Percentiles rank a stretch among this genome's conserved stretches.
These are phyloP conservation scores for Xerocomellus dryophilus DNA, from an alignment of 768 basidiomycete genomes.

Conservation along the genomic window DNA sequence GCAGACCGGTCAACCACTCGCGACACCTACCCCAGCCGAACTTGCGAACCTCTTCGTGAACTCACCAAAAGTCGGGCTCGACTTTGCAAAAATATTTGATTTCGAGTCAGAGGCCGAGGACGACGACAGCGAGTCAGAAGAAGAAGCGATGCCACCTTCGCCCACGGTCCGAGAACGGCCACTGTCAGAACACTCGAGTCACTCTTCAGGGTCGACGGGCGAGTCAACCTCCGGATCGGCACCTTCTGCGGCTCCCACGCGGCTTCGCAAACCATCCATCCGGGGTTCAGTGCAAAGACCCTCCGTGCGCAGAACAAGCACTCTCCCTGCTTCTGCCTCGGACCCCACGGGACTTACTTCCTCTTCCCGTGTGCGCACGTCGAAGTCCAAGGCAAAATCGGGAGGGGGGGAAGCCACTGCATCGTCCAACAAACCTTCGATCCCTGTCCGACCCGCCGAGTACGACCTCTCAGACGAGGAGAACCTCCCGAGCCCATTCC, in stretches of 20 bases:
- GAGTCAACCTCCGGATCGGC: slow-evolving; percentile 21
- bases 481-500: slow-evolving; percentile 81
- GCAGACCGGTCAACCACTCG: slow-evolving; percentile 67
- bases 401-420: not conserved
- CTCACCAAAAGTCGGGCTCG: slow-evolving; percentile 67
- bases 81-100: slow-evolving; percentile 79
- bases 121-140: slow-evolving; percentile 32
- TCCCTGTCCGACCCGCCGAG: slow-evolving; percentile 34
- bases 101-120: slow-evolving; percentile 39
- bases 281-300: slow-evolving; percentile 39
- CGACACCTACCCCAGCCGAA: slow-evolving; percentile 68
- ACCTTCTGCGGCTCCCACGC: slow-evolving; percentile 39
- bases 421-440: slow-evolving; percentile 17
- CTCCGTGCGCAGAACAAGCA: slow-evolving; percentile 15
- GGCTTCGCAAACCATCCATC: slow-evolving; percentile 57
- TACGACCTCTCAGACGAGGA: slow-evolving; percentile 79
- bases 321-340: slow-evolving; percentile 38
- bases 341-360: slow-evolving; percentile 37
- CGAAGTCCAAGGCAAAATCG: slow-evolving; percentile 19
- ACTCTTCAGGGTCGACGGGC: slow-evolving; percentile 28
- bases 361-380: slow-evolving; percentile 14
- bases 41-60: slow-evolving; percentile 64
- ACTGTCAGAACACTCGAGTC: slow-evolving; percentile 26
- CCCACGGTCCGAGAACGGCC: slow-evolving; percentile 45
- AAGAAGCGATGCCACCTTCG: slow-evolving; percentile 41